Percentiles rank a stretch among this genome's conserved stretches.
phyloP scores from a whole-genome alignment of 2,329 filamentous ascomycete species.

The Colletotrichum horii region DNA sequence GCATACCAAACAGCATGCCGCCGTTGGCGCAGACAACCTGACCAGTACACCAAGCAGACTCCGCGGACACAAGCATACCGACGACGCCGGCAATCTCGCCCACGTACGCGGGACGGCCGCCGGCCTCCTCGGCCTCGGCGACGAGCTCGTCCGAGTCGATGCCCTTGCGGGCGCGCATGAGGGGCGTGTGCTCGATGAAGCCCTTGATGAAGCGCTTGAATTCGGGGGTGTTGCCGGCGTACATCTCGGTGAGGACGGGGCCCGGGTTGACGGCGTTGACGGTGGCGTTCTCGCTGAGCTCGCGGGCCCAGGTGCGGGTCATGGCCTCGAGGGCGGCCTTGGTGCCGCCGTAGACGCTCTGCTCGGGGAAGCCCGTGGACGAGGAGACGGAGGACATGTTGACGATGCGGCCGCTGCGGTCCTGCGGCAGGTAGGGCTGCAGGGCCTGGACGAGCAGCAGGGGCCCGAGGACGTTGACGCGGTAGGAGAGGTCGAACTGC shows the following conservation, averaged over 20 bases:
- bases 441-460: constrained; percentile 78
- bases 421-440: constrained; percentile 70
- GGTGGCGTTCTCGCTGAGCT: constrained; percentile 57
- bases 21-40: constrained; percentile 83
- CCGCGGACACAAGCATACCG: constrained; percentile 74
- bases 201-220: constrained; percentile 47
- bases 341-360: constrained; percentile 62
- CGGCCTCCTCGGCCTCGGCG: constrained; percentile 58
- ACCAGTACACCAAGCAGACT: constrained; percentile 80
- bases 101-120: constrained; percentile 67
- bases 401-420: constrained; percentile 65
- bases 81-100: constrained; percentile 78
- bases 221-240: constrained; percentile 45
- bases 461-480: constrained; percentile 83
- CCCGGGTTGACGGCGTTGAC: constrained; percentile 65
- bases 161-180: constrained; percentile 64
- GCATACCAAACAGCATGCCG: constrained; percentile 60
- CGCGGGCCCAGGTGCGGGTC: constrained; percentile 63
- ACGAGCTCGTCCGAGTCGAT: constrained; percentile 69
- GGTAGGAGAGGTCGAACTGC: constrained; percentile 76
- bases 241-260: constrained; percentile 60
- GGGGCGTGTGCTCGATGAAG: constrained; percentile 60
- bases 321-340: constrained; percentile 65
- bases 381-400: constrained; percentile 61
- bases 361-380: constrained; percentile 57